Evolutionary conservation across 176 grass and related monocot species (phyloP), one percentile per base, ranked within the genome.

Genomic region (Carex myosuroides): DNA sequence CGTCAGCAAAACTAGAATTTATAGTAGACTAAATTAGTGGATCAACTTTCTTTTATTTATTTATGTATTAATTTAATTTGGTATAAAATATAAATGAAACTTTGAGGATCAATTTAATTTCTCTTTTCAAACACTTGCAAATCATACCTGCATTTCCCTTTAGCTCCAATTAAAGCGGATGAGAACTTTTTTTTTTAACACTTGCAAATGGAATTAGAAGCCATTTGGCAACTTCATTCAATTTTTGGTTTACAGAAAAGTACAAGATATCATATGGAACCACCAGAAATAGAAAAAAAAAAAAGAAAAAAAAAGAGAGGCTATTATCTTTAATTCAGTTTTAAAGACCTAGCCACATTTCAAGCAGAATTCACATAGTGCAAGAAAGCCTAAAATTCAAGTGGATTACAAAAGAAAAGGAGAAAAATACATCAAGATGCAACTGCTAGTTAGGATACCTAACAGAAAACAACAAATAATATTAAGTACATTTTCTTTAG

Each of bases 381-480:
- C 12, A 17, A 16, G 6, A 73, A 52, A 4, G 2, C 0, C 17
- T 17, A 54, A 30, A 76, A 14, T 77, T 17, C 73, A 54, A 78
- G 13, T 56, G 50, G 20, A 57, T 21, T 57, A 57, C 26, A 78
- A 78, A 9, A 57, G 56, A 77, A 77, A 78, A 32, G 73, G 17
- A 17, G 13, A 57, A 48, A 56, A 32, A 57, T 78, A 78, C 52
- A 57, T 35, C 52, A 78, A 57, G 52, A 56, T 18, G 73, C 52
- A 30, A 78, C 80, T 68, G 60, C 80, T 67, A 54, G 80, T 50
- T 33, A 54, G 60, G 61, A 48, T 29, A 48, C 37, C 80, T 50
- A 83, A 58, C 80, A 83, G 60, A 67, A 85, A 39, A 24, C 17
- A 24, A 57, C 8, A 64, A 78, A 64, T 85, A 85, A 85, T 78